phyloP scores from a whole-genome alignment of 345 rosid genomes.

The Pugionium dolabratum region DNA sequence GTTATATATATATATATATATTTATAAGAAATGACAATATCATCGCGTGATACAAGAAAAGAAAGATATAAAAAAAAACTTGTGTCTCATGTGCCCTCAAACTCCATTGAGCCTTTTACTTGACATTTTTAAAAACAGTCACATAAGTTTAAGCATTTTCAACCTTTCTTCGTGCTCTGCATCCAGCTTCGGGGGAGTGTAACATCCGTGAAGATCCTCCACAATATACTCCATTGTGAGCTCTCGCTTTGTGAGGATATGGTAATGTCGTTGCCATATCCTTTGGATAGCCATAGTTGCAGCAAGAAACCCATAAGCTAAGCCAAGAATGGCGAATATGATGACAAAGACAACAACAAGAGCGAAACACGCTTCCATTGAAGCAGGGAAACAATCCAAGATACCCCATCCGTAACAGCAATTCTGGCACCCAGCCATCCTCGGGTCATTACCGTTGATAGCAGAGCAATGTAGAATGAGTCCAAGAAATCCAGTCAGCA shows the following conservation, averaged over 20 bases:
- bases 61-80: too few relatives aligned
- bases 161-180: conserved; percentile 72
- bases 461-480: conserved; percentile 84
- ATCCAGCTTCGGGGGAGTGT: conserved; percentile 78
- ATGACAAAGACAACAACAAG: conserved; percentile 79
- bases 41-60: too few relatives aligned
- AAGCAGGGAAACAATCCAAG: conserved; percentile 94
- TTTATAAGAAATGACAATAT: too few relatives aligned
- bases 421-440: conserved; percentile 93
- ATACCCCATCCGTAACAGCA: conserved; percentile 99
- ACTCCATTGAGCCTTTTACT: conserved; percentile 19
- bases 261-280: conserved; percentile 97
- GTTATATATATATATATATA: too few relatives aligned
- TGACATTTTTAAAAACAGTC: conserved; percentile 17
- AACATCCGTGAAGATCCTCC: conserved; percentile 88
- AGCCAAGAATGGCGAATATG: conserved; percentile 83
- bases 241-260: conserved; percentile 89
- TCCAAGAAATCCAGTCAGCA: conserved; percentile 85
- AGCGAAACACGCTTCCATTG: conserved; percentile 94
- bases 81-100: too few relatives aligned
- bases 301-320: conserved; percentile 95
- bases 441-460: conserved; percentile 72
- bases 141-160: conserved; percentile 81
- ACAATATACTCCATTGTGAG: conserved; percentile 89
- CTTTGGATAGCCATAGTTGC: conserved; percentile 91